Evolutionary conservation across 2,329 filamentous ascomycete genomes (phyloP), one percentile per base, ranked within the genome.

Genomic region (Chaetomium olivaceum): DNA sequence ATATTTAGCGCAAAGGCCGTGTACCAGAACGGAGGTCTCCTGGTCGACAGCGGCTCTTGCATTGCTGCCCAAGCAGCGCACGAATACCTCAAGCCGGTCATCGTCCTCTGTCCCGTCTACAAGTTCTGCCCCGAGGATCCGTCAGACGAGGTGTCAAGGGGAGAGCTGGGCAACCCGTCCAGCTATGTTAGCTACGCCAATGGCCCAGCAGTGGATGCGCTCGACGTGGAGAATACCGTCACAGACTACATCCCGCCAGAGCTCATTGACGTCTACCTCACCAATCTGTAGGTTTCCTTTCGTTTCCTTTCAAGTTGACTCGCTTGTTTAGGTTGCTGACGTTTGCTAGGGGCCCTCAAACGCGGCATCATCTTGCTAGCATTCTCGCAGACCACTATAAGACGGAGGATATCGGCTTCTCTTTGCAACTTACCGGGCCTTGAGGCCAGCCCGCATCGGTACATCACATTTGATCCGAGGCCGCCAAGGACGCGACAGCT

Each of bases 81-180:
- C 74, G 88, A 90, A 70, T 90, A 93, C 73, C 87, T 89, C 70
- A 92, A 90, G 27, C 91, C 93, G 0, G 93, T 99, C 21, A 89
- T 98, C 27, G 92, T 96, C 3, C 86, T 99, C 52, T 91, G 90
- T 61, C 94, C 93, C 36, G 89, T 98, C 23, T 98, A 97, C 82
- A 96, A 96, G 79, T 86, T 99, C 63, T 96, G 92, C 71, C 93
- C 95, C 0, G 89, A 96, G 66, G 94, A 93, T 73, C 91, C 93
- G 1, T 93, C 93, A 73, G 89, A 95, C 73, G 89, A 91, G 61
- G 90, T 92, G 69, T 87, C 88, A 4, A 80, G 96, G 67, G 91
- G 97, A 65, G 94, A 97, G 78, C 92, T 92, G 80, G 94, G 92
- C 19, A 89, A 93, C 75, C 87, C 93, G 1, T 88, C 89, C 62